Evolutionary conservation across 2,329 filamentous ascomycete genomes (phyloP), one percentile per base, ranked within the genome.

Genomic region (Hirsutella minnesotensis): DNA sequence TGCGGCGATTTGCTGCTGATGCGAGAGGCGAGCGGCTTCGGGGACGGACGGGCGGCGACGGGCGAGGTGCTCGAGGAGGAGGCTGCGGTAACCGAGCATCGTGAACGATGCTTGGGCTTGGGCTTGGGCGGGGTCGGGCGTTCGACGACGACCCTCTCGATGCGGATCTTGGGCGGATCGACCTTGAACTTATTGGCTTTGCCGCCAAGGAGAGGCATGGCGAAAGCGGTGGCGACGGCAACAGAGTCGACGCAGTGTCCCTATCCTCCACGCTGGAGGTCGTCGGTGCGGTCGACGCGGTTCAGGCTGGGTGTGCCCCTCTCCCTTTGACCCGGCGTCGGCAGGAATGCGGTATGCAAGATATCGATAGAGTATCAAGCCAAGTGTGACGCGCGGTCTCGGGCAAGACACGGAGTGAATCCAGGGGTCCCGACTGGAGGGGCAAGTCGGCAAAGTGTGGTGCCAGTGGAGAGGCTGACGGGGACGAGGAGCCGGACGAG

Each of bases 111-210:
- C 44, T 58, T 61, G 27, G 57, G 53, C 38, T 60, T 62, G 9
- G 62, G 18, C 30, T 30, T 62, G 38, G 63, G 60, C 15, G 60
- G 56, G 4, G 55, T 47, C 39, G 60, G 53, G 38, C 54, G 53
- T 46, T 64, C 65, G 53, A 74, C 62, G 42, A 65, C 59, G 44
- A 75, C 69, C 49, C 69, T 70, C 55, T 76, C 70, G 52, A 73
- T 69, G 46, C 70, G 68, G 51, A 75, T 67, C 46, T 65, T 66
- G 44, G 69, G 66, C 42, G 66, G 63, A 47, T 70, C 66, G 49
- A 66, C 60, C 58, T 74, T 73, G 60, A 72, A 68, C 54, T 72
- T 75, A 48, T 64, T 65, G 46, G 56, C 58, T 47, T 67, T 68
- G 42, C 58, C 59, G 47, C 63, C 62, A 46, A 68, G 62, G 43